Base-by-base conservation (phyloP, 2,329 filamentous ascomycete species). In the Beauveria sp. region DNA sequence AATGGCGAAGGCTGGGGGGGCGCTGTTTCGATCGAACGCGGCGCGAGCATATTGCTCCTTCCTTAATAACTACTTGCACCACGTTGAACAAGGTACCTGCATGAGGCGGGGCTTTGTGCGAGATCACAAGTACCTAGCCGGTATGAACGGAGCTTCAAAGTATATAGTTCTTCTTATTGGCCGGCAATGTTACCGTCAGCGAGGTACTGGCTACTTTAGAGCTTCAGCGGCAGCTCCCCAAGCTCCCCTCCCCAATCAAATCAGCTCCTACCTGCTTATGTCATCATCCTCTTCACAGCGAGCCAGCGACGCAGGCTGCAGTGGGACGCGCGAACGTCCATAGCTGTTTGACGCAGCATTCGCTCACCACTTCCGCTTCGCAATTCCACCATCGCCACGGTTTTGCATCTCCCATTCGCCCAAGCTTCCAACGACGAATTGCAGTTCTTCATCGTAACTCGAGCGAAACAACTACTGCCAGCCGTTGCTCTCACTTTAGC, bases 271-370 rank as follows among this genome's bases (percentile, higher is more conserved):
- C 20, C 31, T 10, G 54, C 54, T 59, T 63, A 59, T 49, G 50
- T 62, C 61, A 62, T 63, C 60, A 43, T 54, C 48, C 7, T 16
- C 46, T 7, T 4, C 12, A 10, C 73, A 72, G 60, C 8, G 20
- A 38, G 55, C 53, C 45, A 43, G 61, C 52, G 62, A 61, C 53
- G 68, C 69, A 75, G 73, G 73, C 73, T 75, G 65, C 73, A 69
- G 70, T 66, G 67, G 69, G 70, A 73, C 73, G 72, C 72, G 72
- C 71, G 70, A 73, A 63, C 62, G n/a, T 18, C 40, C 42, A 26
- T 60, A 60, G 49, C 58, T 60, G 49, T 46, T 54, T 24, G 67
- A 64, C 66, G 65, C 64, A 66, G 63, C 60, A 52, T 43, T 42
- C 31, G 22, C 22, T 46, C 57, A 54, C 20, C 46, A 50, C 22